phyloP scores from a whole-genome alignment of 2,329 filamentous ascomycete species.

The Aureobasidium uvarum region DNA sequence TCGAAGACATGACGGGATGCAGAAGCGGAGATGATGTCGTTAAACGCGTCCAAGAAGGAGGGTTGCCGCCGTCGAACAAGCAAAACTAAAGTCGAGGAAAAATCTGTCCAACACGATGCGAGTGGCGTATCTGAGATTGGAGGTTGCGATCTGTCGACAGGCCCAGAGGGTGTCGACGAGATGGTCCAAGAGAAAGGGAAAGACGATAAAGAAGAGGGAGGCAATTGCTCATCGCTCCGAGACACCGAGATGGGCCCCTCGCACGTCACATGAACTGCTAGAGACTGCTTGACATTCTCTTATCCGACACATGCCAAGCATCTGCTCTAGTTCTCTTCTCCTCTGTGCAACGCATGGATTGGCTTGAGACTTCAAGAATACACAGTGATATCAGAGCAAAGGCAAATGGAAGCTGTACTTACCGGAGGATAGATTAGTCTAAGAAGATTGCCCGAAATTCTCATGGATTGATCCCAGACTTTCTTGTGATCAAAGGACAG shows the following conservation, averaged over 20 bases:
- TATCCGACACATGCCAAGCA: not conserved
- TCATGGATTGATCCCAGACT: not conserved
- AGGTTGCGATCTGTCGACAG: slow-evolving; percentile 21
- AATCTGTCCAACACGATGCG: slow-evolving; percentile 4
- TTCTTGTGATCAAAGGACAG: not conserved
- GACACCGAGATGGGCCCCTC: slow-evolving; percentile 18
- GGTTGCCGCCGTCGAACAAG: slow-evolving; percentile 11
- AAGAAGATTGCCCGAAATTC: not conserved
- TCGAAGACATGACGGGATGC: slow-evolving; percentile 44
- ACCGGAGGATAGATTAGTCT: not conserved
- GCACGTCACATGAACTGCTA: not conserved
- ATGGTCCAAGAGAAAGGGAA: slow-evolving; percentile 23
- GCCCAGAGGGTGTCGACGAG: slow-evolving; percentile 30
- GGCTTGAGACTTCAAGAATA: not conserved
- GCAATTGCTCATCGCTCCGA: slow-evolving; percentile 23
- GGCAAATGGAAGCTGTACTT: no score
- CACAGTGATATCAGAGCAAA: not conserved
- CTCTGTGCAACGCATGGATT: not conserved
- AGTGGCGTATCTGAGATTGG: not conserved
- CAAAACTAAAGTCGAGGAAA: slow-evolving; percentile 10
- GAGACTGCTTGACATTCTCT: not conserved
- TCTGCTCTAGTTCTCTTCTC: not conserved
- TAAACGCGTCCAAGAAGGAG: slow-evolving; percentile 9
- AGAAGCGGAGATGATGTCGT: slow-evolving; percentile 26
- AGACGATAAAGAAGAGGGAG: slow-evolving; percentile 22